Evolutionary conservation across 495 filamentous ascomycete species (phyloP), one percentile per base, ranked within the genome.

Genomic region (Oidiodendron maius): DNA sequence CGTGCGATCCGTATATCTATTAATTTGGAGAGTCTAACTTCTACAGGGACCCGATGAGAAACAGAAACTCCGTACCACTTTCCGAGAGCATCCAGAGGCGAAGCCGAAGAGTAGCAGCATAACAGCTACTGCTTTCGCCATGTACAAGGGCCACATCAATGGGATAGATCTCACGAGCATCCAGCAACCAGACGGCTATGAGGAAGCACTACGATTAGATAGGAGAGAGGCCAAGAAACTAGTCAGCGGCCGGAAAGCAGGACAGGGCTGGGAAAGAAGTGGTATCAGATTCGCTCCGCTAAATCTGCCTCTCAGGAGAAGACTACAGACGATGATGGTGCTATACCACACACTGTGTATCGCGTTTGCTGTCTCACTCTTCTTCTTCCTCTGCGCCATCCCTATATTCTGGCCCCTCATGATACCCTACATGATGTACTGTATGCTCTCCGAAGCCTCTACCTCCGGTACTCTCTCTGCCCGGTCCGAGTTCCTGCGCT

Each of bases 391-490:
- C 36, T 95, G 90, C 66, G 82, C 87, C 37, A 90, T 91, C 51
- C 94, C 94, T 1, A 64, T 98, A 12, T 80, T 83, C 49, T 98
- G 93, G 93, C 93, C 93, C 2, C 57, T 98, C 37, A 67, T 98
- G 11, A 64, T 98, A n/a, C 86, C 90, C 3, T 98, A 97, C 58
- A 75, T 96, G 24, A 70, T 97, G 48, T 87, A 91, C 66, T 78
- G 81, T 25, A 71, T 95, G 22, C 81, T 89, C 57, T 95, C 89
- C 15, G 83, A 78, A 40, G 82, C 86, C 11, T 74, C 80, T 22
- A 81, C 77, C 5, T 83, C 87, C 25, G 93, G 93, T 17, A 74
- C 75, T 5, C 73, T 94, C 21, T 80, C 76, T 23, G 77, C 79
- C 41, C 86, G 93, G 44, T 87, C 81, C 30, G 73, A 83, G 25